phyloP scores from a whole-genome alignment of 495 filamentous ascomycete genomes.

The Copromyces sp. region DNA sequence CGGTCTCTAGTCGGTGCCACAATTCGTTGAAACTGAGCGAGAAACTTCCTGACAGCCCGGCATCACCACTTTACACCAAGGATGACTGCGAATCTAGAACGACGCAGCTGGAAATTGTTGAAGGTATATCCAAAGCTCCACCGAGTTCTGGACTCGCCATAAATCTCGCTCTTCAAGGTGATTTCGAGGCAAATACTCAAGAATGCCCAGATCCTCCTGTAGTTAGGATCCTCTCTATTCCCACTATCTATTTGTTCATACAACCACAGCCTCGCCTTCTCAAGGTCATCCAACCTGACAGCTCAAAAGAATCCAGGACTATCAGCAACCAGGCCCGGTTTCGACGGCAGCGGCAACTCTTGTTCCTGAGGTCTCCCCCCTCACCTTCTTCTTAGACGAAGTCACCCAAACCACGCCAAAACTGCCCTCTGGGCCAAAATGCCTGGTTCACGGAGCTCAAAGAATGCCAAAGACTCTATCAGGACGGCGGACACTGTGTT shows the following conservation, averaged over 20 bases:
- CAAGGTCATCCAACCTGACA: not conserved
- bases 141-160: not conserved
- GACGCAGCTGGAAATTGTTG: not conserved
- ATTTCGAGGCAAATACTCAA: not conserved
- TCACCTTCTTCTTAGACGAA: not conserved
- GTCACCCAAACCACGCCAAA: not conserved
- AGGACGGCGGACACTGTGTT: constrained; percentile 2
- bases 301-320: not conserved
- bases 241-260: not conserved
- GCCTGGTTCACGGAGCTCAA: not conserved
- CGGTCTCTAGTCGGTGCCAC: not conserved
- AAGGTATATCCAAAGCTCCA: not conserved
- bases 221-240: not conserved
- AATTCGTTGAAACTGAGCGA: not conserved
- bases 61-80: not conserved
- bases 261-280: not conserved
- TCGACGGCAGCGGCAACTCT: not conserved
- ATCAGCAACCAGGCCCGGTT: not conserved
- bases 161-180: not conserved
- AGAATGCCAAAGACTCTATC: not conserved
- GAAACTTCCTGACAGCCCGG: not conserved
- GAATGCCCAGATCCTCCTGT: not conserved
- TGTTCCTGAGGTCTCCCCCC: not conserved
- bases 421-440: not conserved
- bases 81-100: not conserved